Evolutionary conservation across 768 basidiomycete species (phyloP).

Genomic region (Termitomyces sp.): DNA sequence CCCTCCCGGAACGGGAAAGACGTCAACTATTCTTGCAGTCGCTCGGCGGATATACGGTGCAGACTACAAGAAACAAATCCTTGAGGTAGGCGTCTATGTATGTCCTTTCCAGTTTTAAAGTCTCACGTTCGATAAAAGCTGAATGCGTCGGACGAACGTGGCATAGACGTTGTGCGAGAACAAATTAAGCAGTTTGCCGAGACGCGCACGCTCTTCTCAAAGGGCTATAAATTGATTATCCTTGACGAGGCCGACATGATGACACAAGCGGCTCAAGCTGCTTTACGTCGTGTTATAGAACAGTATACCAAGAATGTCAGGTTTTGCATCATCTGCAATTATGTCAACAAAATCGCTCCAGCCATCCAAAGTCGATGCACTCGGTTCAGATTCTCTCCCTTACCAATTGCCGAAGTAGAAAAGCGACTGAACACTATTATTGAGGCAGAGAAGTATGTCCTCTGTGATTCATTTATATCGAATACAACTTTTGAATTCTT

Average conservation of each 20-base stretch:
- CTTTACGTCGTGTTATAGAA: constrained; percentile 94
- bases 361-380: constrained; percentile 99
- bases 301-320: constrained; percentile 98
- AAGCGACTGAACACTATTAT: constrained; percentile 75
- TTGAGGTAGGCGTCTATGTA: constrained; percentile 60
- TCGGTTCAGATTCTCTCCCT: constrained; percentile 91
- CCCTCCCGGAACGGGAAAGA: constrained; percentile 98
- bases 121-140: constrained; percentile 42
- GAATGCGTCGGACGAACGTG: constrained; percentile 97
- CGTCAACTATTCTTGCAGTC: constrained; percentile 93
- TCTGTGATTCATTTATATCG: background rate
- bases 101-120: background rate
- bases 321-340: constrained; percentile 99
- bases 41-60: constrained; percentile 91
- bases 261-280: constrained; percentile 96
- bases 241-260: constrained; percentile 99
- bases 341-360: constrained; percentile 98
- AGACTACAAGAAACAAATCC: constrained; percentile 84
- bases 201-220: constrained; percentile 85
- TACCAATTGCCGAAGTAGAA: constrained; percentile 83
- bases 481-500: background rate
- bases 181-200: constrained; percentile 99
- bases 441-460: constrained; percentile 72
- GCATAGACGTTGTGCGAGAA: constrained; percentile 97
- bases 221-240: constrained; percentile 96